Base-by-base conservation (phyloP, 2,329 filamentous ascomycete species). In the Cercospora beticola region DNA sequence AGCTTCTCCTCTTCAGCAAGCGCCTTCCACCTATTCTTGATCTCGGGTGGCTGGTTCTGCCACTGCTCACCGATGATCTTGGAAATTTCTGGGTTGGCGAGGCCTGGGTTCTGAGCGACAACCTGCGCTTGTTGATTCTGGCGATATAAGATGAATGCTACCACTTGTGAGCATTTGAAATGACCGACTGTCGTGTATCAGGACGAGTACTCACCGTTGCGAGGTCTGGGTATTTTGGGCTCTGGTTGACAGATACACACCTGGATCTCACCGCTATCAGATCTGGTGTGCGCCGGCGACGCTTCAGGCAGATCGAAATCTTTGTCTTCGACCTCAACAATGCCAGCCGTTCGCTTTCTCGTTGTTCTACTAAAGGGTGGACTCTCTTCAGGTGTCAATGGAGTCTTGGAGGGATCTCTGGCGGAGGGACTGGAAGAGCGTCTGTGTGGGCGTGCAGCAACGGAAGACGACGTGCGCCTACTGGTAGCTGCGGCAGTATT, bases 131-230 rank as follows among this genome's bases (percentile, higher is more conserved):
- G 94, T 76, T 95, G 90, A 79, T 96, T 91, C 79, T 98, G 94
- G 46, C 95, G 93, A 83, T 97, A 99, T 75, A 99, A 86, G 73
- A 99, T 99, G 83, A 99, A 99, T 62, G 94, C 95, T 99, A 79
- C 79, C 78, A 77, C 9, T 73, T 14, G 72, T 76, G 72, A 77
- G 77, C 23, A 28, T 26, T 30, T 73, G 18, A 40, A 33, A 18
- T 26, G 5, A 18, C 10, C 8, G 28, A 49, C 23, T 26, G n/a
- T 18, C 57, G 31, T 49, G 54, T 26, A 43, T 64, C 72, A 66
- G 58, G 54, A 21, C 30, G 16, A 21, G 26, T 65, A 83, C 88
- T 81, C 81, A 90, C 89, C 88, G 83, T 92, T 92, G 79, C 89
- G 86, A 73, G 89, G 89, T 74, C 89, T 83, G 68, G 89, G 89